phyloP scores from a whole-genome alignment of 176 grass and related monocot genomes.

The Panicum miliaceum region DNA sequence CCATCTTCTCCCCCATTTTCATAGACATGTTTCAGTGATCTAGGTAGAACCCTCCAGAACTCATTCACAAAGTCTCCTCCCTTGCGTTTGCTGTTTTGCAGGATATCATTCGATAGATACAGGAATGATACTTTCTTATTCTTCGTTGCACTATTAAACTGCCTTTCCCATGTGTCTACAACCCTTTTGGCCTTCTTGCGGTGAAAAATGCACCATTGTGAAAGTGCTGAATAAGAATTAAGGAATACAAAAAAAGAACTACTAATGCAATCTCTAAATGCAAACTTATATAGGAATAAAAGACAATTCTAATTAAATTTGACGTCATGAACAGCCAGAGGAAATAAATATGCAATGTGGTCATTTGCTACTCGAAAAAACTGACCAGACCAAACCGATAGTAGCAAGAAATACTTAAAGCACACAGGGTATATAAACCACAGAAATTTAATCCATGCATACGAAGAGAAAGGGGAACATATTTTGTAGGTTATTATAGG shows the following conservation, averaged over 20 bases:
- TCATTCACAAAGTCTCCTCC: slow-evolving; percentile 92
- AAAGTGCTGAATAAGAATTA: slow-evolving; percentile 82
- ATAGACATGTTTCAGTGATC: slow-evolving; percentile 74
- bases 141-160: slow-evolving; percentile 67
- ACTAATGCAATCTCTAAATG: slow-evolving; percentile 16
- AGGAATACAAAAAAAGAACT: slow-evolving; percentile 49
- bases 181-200: slow-evolving; percentile 89
- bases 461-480: slow-evolving; percentile 14
- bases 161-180: slow-evolving; percentile 94
- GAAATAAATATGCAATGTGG: slow-evolving; percentile 6
- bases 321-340: not conserved
- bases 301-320: slow-evolving; percentile 22
- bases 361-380: slow-evolving; percentile 19
- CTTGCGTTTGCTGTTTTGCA: slow-evolving; percentile 98
- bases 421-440: slow-evolving; percentile 1
- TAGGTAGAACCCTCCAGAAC: slow-evolving; percentile 98
- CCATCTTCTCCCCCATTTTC: slow-evolving; percentile 69
- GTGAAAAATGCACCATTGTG: slow-evolving; percentile 94
- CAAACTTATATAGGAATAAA: not conserved
- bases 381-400: not conserved
- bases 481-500: not conserved
- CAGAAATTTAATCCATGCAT: not conserved
- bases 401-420: slow-evolving; percentile 19
- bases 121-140: slow-evolving; percentile 83
- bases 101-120: slow-evolving; percentile 96